Evolutionary conservation across 1,139 yeast genomes (phyloP), one percentile per base, ranked within the genome.

Genomic region (Protomyces inundatus): DNA sequence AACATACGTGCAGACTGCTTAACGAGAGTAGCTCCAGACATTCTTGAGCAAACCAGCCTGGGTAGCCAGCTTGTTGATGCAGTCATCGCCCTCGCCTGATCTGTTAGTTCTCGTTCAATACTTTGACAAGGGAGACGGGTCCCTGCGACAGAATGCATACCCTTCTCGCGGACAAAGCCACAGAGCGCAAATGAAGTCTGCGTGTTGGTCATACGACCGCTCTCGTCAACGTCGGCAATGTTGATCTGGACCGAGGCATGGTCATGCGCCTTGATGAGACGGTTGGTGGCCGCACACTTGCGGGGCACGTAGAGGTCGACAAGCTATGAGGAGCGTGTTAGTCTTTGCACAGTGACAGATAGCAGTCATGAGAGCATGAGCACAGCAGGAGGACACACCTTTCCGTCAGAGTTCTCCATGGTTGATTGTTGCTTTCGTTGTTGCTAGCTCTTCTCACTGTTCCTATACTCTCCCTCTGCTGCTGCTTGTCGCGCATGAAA

Each of bases 281-380:
- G 91, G 97, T 90, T 91, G 84, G 98, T 90, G 79, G 98, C 99
- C 42, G 67, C 58, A 46, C 99, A 93, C 86, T 93, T 93, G 88
- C 98, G 90, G 86, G 99, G 99, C 83, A 93, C 96, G 96, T 93
- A 93, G 83, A 93, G 91, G 87, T 95, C 99, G 83, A 93, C 98
- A 84, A 91, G 87, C 85, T 36, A 12, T 12, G 1, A 23, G 2
- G 23, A 23, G 23, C 23, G 23, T 2, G 23, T 23, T 23, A 23
- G 23, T 23, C 23, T 23, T 23, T 23, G 23, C 23, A 23, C 23
- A 23, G 23, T 23, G 23, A 23, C 23, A 23, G 23, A 23, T 23
- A 23, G 23, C 23, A 23, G 39, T 12, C 39, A 12, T 36, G 9
- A 36, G 39, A 7, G 39, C 39, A 12, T 36, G 39, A 9, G 9